Base-by-base conservation (phyloP, 441 rosid species). In the Pelargonium myrrhifolium region DNA sequence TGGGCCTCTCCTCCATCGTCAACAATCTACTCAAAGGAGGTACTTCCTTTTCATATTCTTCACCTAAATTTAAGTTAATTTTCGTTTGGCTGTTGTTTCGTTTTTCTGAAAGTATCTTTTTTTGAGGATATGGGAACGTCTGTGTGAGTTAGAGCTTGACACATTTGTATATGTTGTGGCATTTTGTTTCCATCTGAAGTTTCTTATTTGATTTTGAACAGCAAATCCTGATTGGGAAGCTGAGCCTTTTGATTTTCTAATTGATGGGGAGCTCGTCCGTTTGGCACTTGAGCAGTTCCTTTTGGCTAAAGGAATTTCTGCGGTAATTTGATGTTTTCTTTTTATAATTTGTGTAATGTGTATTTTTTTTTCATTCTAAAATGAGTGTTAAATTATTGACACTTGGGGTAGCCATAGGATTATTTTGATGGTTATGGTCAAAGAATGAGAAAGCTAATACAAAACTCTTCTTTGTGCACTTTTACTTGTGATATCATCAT, bases 231-330 rank as follows among this genome's bases (percentile, higher is more conserved):
- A 88, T 22, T 84, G 92, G 91, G 74, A 92, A 69, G 39, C 75
- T 11, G 89, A 90, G 75, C 90, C 97, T 8, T 95, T 95, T 73
- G 99, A 95, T 83, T 95, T 95, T 78, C 68, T 92, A 43, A 84
- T 92, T 61, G 85, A 92, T 82, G 97, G 98, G 9, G 99, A 92
- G 86, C 86, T 95, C 55, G 81, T 92, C 69, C 90, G 99, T 14
- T 80, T 94, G 95, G 84, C 97, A 1, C 88, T 93, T 3, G 93
- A 86, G 37, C 87, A 87, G 80, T 87, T 93, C 71, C 94, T 93
- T 71, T 88, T 83, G 7, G 96, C 84, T n/a, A 90, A 95, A 79
- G 89, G 90, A 68, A 87, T 92, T 64, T 92, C 99, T 1, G 98
- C 96, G 80, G 99, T 95, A 85, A 72, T 51, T 71, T 45, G 20